These are phyloP conservation scores for Penicillium paneum DNA, from an alignment of 2,329 filamentous ascomycete species.

Conservation along the genomic window DNA sequence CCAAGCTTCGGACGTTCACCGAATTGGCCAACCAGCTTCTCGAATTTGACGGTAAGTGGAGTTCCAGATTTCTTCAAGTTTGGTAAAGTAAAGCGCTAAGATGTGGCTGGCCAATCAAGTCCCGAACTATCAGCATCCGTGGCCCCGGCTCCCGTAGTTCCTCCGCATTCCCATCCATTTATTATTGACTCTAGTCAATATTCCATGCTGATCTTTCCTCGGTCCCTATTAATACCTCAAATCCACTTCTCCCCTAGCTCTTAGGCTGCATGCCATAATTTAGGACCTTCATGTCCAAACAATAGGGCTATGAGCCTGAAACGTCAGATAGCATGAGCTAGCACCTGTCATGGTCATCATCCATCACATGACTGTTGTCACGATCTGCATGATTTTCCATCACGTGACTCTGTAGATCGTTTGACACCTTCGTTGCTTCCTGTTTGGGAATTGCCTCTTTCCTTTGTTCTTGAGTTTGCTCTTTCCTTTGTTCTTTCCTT, in stretches of 20 bases:
- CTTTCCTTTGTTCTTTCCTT: too few species aligned
- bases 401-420: too few species aligned
- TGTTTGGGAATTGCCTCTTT: too few species aligned
- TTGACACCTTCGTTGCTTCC: too few species aligned
- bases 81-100: background rate
- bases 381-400: too few species aligned
- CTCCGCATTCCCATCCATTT: too few species aligned
- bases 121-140: background rate
- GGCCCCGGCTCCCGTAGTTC: too few species aligned
- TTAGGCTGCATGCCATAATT: background rate
- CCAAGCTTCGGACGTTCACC: slow-evolving; percentile 2
- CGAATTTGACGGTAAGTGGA: background rate
- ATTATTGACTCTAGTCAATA: background rate
- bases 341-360: too few species aligned
- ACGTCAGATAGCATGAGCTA: background rate
- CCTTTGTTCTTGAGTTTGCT: too few species aligned
- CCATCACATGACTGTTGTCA: too few species aligned
- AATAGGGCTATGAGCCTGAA: too few species aligned
- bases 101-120: background rate
- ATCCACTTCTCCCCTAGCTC: background rate
- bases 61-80: background rate
- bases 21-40: background rate
- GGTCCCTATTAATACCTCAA: background rate
- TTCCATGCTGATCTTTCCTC: too few species aligned
- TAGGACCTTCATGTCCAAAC: background rate